Base-by-base conservation (phyloP, 345 rosid species). In the Bruguiera parviflora region DNA sequence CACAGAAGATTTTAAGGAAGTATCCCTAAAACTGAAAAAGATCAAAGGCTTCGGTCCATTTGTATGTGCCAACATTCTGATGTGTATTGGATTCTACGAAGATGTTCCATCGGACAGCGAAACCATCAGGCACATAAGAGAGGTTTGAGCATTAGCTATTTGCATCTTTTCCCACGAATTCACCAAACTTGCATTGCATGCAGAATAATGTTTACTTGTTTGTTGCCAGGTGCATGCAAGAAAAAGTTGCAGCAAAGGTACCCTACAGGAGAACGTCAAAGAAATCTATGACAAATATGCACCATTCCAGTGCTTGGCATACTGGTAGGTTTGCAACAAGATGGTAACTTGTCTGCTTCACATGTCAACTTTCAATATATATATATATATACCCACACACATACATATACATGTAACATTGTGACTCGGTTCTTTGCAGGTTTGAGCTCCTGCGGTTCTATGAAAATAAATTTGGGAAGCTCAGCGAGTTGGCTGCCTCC, bases 61-160 rank as follows among this genome's bases (percentile, higher is more conserved):
- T 78, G 64, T 51, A 1, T 63, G 65, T 35, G 77, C 91, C 32
- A 86, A 68, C 4, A 55, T 86, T 2, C 64, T 84, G 62, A 82
- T 77, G 83, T 88, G 89, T 55, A 53, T 78, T 43, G 85, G 89
- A 20, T 72, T 73, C 70, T 88, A 88, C 37, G 49, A 76, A 6
- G 58, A 70, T 67, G 71, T 84, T 76, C 86, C 93, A 13, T 55
- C 64, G 0, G 93, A 84, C 67, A 69, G 75, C 3, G 85, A 86
- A 70, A 88, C 93, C 11, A 37, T 73, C 31, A 62, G 81, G 15
- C 85, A 71, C 65, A 66, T 86, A 27, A 51, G 61, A 68, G 67
- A 84, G 85, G 90, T 86, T 58, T 56, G 33, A 28, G 15, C 28
- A 9, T 55, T 25, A 55, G 13, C 5, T 55, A n/a, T 55, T 55